phyloP scores from a whole-genome alignment of 139 green algal species.

The Chlorella ohadii region DNA sequence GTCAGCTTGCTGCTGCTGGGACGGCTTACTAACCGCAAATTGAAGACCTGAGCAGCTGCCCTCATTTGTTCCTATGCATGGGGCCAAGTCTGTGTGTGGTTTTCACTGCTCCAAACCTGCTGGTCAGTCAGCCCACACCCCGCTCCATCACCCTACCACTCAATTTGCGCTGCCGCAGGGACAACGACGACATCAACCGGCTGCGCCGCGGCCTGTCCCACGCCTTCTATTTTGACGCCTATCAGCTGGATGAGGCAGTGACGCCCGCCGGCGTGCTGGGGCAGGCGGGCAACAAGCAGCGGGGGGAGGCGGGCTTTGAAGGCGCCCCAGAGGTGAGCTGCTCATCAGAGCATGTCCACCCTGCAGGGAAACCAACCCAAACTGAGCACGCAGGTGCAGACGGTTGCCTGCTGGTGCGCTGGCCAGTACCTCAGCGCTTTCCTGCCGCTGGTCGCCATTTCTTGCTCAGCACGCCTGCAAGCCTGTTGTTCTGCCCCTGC shows the following conservation, averaged over 20 bases:
- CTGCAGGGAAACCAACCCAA: too few relatives aligned
- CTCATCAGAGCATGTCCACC: too few relatives aligned
- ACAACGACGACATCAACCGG: conserved; percentile 48
- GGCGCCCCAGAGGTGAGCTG: conserved; percentile 1
- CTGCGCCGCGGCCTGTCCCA: conserved; percentile 29
- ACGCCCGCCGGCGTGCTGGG: conserved; percentile 39
- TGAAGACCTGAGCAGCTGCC: too few relatives aligned
- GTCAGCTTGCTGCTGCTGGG: background rate
- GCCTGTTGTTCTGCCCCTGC: background rate
- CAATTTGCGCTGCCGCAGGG: background rate
- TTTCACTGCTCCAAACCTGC: too few relatives aligned
- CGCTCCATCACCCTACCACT: too few relatives aligned
- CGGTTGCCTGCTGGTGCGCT: background rate
- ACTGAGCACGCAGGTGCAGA: too few relatives aligned
- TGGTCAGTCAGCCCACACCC: too few relatives aligned
- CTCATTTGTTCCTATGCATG: too few relatives aligned
- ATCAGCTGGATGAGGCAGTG: conserved; percentile 25
- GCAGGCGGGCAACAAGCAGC: background rate
- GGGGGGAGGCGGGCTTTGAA: background rate
- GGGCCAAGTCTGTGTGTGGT: too few relatives aligned
- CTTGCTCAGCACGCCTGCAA: background rate
- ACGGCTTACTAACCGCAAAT: too few relatives aligned
- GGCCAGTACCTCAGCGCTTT: background rate
- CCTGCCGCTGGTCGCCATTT: background rate
- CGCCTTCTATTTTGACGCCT: conserved; percentile 11